Evolutionary conservation across 805 yeast species (phyloP).

Genomic region (Sugiyamaella lignohabitans): DNA sequence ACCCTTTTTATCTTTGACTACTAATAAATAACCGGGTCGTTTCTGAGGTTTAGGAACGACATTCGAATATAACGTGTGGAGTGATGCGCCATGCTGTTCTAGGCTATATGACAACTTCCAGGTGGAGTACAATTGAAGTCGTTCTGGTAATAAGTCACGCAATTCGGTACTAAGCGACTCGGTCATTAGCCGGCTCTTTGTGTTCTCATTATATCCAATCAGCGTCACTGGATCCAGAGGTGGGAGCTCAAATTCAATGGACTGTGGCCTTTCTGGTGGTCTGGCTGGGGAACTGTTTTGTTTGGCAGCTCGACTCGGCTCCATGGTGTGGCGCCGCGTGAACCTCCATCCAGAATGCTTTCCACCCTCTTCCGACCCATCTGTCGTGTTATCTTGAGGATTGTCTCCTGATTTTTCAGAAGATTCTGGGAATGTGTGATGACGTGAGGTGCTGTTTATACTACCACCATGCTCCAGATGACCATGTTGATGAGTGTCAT

Average conservation of each 20-base stretch:
- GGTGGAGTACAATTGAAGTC: constrained; percentile 66
- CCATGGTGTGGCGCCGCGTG: no score
- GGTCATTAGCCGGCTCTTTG: constrained; percentile 51
- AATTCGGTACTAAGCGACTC: constrained; percentile 66
- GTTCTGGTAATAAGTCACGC: constrained; percentile 63
- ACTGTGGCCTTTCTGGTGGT: no score
- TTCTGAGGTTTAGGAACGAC: constrained; percentile 27
- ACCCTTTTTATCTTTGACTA: constrained; percentile 58
- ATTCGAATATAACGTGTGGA: constrained; percentile 59
- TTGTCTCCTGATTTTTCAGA: no score
- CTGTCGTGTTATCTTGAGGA: no score
- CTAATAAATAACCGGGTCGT: constrained; percentile 65
- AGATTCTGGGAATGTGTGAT: no score
- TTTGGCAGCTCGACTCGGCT: no score
- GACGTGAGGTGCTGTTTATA: no score
- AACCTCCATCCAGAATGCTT: no score
- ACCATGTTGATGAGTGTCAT: no score
- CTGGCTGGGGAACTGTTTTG: no score
- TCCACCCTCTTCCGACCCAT: no score
- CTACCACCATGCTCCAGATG: no score
- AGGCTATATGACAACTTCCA: constrained; percentile 80
- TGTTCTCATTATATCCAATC: constrained; percentile 52
- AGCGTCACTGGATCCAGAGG: constrained; percentile 32
- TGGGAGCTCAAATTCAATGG: constrained; percentile 13
- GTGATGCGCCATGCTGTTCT: constrained; percentile 87